Evolutionary conservation across 2,329 filamentous ascomycete species (phyloP), one percentile per base, ranked within the genome.

Genomic region (Ophiostoma triangulosporum): DNA sequence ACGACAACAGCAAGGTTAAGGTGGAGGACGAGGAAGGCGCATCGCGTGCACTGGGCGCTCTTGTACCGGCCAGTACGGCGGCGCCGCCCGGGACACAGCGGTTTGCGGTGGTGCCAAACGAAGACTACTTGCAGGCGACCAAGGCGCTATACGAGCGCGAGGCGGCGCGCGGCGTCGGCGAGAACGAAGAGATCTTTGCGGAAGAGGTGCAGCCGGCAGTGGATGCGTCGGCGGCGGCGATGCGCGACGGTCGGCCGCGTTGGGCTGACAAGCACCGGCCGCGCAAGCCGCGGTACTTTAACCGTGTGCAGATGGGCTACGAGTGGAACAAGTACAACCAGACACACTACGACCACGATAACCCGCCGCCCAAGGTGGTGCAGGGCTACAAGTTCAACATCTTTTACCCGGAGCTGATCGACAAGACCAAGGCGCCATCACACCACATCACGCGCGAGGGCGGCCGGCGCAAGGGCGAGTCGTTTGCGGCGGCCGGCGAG

Each of bases 241-340:
- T n/a, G 4, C 4, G 78, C 77, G 9, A 70, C 71, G 5, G 71
- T 77, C 3, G 81, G 59, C 84, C 88, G 4, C 78, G 83, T 59
- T 95, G 89, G 89, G 83, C 84, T 6, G 81, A 82, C 64, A 89
- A 91, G 68, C 86, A 95, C 67, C 80, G 85, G 36, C 89, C 91
- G 7, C 80, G 93, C 58, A 98, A 97, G 69, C 93, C 93, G 12
- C 81, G 86, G 56, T 97, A 96, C 70, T 98, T 98, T 76, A 97
- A 97, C 65, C 84, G 93, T 36, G 90, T 97, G 48, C 90, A 95
- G 68, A 96, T 96, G 87, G 93, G 93, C 52, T 98, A 97, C 68
- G 93, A 98, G 68, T 98, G 93, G 93, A 98, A 98, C 74, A 98
- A 98, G 69, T 98, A 98, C 76, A 98, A 98, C 64, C 93, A 98